Conservation (phyloP, 768 basidiomycete species). For the Lactarius akahatsu region DNA sequence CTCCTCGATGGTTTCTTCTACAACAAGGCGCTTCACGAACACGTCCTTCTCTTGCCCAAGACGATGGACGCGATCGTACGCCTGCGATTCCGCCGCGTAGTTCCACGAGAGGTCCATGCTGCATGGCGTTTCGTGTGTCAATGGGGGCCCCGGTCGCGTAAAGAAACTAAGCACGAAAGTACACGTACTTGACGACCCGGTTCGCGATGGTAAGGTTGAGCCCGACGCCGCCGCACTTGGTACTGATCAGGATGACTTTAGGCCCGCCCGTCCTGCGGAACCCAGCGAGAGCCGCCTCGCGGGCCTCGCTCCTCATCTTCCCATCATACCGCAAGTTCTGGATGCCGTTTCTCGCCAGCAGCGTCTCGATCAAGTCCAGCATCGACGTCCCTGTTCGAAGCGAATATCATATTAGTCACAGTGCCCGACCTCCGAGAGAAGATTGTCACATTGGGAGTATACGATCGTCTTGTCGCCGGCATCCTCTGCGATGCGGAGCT, state of each 20-base stretch:
- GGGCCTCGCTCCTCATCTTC: slow-evolving; percentile 55
- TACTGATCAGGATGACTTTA: slow-evolving; percentile 65
- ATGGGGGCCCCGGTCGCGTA: background rate
- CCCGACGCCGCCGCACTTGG: slow-evolving; percentile 70
- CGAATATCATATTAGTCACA: background rate
- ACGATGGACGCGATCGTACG: slow-evolving; percentile 59
- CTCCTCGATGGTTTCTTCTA: slow-evolving; percentile 72
- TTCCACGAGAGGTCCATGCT: slow-evolving; percentile 78
- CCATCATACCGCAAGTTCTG: slow-evolving; percentile 64
- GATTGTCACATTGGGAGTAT: slow-evolving; percentile 62
- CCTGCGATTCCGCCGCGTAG: slow-evolving; percentile 68
- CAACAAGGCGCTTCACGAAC: slow-evolving; percentile 63
- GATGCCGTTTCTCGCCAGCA: slow-evolving; percentile 59
- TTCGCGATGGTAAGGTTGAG: slow-evolving; percentile 65
- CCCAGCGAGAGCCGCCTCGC: slow-evolving; percentile 49
- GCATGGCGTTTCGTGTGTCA: background rate
- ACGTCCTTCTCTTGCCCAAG: slow-evolving; percentile 71
- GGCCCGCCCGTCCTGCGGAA: slow-evolving; percentile 60
- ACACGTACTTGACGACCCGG: slow-evolving; percentile 61
- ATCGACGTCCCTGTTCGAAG: slow-evolving; percentile 63
- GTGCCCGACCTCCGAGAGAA: background rate
- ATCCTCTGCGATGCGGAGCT: slow-evolving; percentile 57
- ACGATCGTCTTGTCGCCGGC: slow-evolving; percentile 68
- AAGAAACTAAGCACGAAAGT: background rate
- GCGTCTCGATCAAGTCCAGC: slow-evolving; percentile 62